phyloP scores from a whole-genome alignment of 148 eudicot genomes.

The Arctostaphylos glauca region DNA sequence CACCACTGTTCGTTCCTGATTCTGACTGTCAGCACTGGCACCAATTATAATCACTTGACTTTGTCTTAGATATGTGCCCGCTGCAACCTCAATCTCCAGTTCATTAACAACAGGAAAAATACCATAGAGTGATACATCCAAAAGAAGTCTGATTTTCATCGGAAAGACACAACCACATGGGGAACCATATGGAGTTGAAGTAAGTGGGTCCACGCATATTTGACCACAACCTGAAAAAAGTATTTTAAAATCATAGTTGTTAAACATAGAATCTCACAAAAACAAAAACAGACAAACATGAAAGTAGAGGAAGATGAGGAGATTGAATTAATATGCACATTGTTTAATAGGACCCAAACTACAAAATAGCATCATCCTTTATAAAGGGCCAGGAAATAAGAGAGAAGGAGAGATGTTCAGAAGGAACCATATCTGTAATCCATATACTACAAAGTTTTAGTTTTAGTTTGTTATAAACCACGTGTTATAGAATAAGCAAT shows the following conservation, averaged over 20 bases:
- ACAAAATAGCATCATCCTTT: not conserved
- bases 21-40: slow-evolving; percentile 75
- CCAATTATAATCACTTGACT: slow-evolving; percentile 86
- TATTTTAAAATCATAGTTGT: slow-evolving; percentile 4
- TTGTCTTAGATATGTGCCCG: slow-evolving; percentile 75
- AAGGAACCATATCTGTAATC: not conserved
- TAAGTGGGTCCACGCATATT: slow-evolving; percentile 76
- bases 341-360: not conserved
- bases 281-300: not conserved
- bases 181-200: slow-evolving; percentile 65
- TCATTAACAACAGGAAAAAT: slow-evolving; percentile 72
- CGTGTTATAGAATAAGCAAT: not conserved
- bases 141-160: slow-evolving; percentile 81
- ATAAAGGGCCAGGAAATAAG: no score
- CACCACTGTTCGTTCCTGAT: slow-evolving; percentile 73
- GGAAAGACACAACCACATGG: slow-evolving; percentile 90
- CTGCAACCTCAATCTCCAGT: slow-evolving; percentile 82
- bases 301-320: not conserved
- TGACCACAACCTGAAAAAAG: slow-evolving; percentile 74
- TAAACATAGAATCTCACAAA: not conserved
- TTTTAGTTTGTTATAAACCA: not conserved
- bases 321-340: not conserved
- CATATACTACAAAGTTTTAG: no score
- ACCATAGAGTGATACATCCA: slow-evolving; percentile 63
- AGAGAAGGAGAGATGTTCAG: not conserved